A percentile compares a stretch with the other conserved stretches of the same genome.
Evolutionary conservation across 2,329 filamentous ascomycete genomes (phyloP).

Genomic region (Trichoderma simmonsii): DNA sequence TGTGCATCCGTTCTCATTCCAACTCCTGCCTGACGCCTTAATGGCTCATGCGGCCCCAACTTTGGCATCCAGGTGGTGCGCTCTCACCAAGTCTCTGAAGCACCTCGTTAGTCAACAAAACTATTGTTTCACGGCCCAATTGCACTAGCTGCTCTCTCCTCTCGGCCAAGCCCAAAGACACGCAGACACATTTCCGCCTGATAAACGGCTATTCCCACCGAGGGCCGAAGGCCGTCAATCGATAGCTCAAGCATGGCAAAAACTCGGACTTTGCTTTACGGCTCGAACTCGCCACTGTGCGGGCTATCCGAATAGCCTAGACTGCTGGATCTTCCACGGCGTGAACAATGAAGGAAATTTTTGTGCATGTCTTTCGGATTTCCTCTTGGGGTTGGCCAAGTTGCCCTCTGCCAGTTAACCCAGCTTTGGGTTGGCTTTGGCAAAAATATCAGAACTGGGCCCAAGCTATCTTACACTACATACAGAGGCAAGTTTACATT

Average conservation of each 20-base stretch:
- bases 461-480: neutral
- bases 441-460: neutral
- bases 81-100: neutral
- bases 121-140: conserved; percentile 4
- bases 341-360: neutral
- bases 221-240: neutral
- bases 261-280: neutral
- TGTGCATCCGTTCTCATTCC: neutral
- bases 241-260: neutral
- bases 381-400: neutral
- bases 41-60: neutral
- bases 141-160: neutral
- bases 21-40: neutral
- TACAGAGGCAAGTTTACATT: neutral
- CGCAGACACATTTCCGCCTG: neutral
- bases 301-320: neutral
- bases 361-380: neutral
- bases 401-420: neutral
- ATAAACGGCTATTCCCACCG: neutral
- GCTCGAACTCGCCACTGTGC: neutral
- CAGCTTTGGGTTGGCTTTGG: neutral
- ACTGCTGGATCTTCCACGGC: neutral
- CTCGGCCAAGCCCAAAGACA: neutral
- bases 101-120: neutral
- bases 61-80: neutral